A percentile compares a stretch with the other conserved stretches of the same genome.
phyloP scores from a whole-genome alignment of 208 protist genomes.

The Phytomonas serpens region DNA sequence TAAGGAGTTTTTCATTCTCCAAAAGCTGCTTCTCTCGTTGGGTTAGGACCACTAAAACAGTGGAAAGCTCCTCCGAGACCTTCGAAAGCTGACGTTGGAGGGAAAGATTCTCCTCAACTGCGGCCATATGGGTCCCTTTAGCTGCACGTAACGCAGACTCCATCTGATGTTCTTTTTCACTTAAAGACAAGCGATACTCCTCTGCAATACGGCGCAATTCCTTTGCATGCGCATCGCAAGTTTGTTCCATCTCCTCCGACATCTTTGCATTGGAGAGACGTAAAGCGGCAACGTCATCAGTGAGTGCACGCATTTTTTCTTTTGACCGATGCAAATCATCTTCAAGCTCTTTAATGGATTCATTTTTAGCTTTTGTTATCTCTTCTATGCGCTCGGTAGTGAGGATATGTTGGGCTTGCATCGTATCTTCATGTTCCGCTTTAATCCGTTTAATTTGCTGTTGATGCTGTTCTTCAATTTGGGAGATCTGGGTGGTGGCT shows the following conservation, averaged over 20 bases:
- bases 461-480: conserved; percentile 45
- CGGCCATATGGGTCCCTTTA: conserved; percentile 33
- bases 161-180: conserved; percentile 57
- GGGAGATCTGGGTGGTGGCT: conserved; percentile 14
- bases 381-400: conserved; percentile 49
- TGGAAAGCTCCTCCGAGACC: conserved; percentile 58
- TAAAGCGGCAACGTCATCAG: conserved; percentile 42
- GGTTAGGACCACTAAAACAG: conserved; percentile 44
- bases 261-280: conserved; percentile 32
- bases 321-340: conserved; percentile 37
- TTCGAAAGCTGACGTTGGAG: conserved; percentile 59
- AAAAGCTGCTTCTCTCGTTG: conserved; percentile 59
- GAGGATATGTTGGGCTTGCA: conserved; percentile 31
- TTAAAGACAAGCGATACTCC: conserved; percentile 66
- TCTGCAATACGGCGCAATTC: conserved; percentile 50
- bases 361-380: conserved; percentile 36
- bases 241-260: conserved; percentile 47
- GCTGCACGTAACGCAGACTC: conserved; percentile 62
- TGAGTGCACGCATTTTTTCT: conserved; percentile 29
- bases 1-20: conserved; percentile 30
- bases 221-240: conserved; percentile 32
- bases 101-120: conserved; percentile 72
- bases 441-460: conserved; percentile 41
- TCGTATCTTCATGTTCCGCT: conserved; percentile 15
- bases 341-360: conserved; percentile 39